Evolutionary conservation across 768 basidiomycete genomes (phyloP).

Genomic region (Lyophyllum atratum): DNA sequence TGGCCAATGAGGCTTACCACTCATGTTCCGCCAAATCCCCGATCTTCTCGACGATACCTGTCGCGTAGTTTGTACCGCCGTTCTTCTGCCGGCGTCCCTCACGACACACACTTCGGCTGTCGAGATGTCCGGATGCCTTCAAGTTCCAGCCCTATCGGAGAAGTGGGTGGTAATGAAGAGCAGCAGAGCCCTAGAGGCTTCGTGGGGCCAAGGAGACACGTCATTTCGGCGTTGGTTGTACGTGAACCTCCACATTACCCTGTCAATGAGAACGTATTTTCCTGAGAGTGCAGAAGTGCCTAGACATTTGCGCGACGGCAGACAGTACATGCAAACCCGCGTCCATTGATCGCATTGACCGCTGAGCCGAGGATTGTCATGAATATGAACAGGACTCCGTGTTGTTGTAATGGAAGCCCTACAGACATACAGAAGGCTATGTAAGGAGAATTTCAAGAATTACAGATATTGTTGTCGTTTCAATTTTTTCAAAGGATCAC

Average conservation of each 20-base stretch:
- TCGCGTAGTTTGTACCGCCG: not conserved
- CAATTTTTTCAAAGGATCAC: no score
- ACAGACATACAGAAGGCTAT: no score
- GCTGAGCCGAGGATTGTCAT: no score
- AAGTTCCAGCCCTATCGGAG: not conserved
- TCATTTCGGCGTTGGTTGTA: not conserved
- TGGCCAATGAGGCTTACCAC: not conserved
- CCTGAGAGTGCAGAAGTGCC: not conserved
- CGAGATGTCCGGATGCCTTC: not conserved
- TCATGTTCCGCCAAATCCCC: not conserved
- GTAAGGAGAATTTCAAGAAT: no score
- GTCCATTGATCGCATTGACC: no score
- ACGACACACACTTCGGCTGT: not conserved
- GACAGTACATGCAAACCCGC: no score
- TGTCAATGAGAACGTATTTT: not conserved
- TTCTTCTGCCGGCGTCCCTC: no score
- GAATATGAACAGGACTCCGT: no score
- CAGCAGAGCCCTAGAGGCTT: not conserved
- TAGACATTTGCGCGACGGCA: not conserved
- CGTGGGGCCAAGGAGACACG: not conserved
- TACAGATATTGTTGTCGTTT: no score
- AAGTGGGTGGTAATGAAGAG: not conserved
- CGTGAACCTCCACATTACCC: not conserved
- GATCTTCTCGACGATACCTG: not conserved
- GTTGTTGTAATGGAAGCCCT: no score